Percentiles rank a stretch among this genome's conserved stretches.
These are phyloP conservation scores for Juglanconis oblonga DNA, from an alignment of 2,329 filamentous ascomycete species.

Conservation along the genomic window DNA sequence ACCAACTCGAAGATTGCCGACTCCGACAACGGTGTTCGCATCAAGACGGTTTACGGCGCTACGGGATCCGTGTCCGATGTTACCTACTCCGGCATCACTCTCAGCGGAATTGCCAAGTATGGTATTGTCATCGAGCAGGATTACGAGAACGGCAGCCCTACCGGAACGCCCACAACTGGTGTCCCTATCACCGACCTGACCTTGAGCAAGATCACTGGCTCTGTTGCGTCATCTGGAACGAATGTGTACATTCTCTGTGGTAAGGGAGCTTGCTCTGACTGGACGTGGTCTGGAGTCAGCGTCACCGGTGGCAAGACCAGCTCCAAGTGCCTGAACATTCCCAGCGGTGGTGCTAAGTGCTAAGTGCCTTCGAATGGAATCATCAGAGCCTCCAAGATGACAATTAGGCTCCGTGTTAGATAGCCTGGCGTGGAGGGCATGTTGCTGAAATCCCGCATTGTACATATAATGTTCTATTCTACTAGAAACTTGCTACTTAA, in stretches of 20 bases:
- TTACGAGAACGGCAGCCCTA: slow-evolving; percentile 45
- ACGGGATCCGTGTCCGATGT: slow-evolving; percentile 43
- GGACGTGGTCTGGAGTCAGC: slow-evolving; percentile 47
- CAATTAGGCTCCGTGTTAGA: too few species aligned
- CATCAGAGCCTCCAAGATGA: too few species aligned
- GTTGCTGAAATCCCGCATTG: too few species aligned
- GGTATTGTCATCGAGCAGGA: slow-evolving; percentile 41
- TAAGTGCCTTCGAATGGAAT: background rate
- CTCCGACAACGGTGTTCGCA: slow-evolving; percentile 50
- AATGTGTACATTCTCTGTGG: slow-evolving; percentile 54
- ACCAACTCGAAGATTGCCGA: slow-evolving; percentile 45
- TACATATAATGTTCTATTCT: too few species aligned
- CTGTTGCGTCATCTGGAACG: slow-evolving; percentile 35
- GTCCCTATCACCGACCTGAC: slow-evolving; percentile 51
- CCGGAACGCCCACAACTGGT: slow-evolving; percentile 43
- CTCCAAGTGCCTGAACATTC: slow-evolving; percentile 16
- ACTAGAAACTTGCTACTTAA: too few species aligned
- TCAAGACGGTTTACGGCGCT: slow-evolving; percentile 47
- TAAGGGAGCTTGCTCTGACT: slow-evolving; percentile 46
- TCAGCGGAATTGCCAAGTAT: slow-evolving; percentile 25
- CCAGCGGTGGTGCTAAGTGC: background rate
- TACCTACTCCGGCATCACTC: slow-evolving; percentile 27
- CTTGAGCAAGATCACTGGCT: slow-evolving; percentile 40
- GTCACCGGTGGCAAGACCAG: slow-evolving; percentile 46
- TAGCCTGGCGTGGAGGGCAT: too few species aligned